A percentile compares a stretch with the other conserved stretches of the same genome.
These are phyloP conservation scores for Stellera chamaejasme DNA, from an alignment of 345 rosid species.

Conservation along the genomic window DNA sequence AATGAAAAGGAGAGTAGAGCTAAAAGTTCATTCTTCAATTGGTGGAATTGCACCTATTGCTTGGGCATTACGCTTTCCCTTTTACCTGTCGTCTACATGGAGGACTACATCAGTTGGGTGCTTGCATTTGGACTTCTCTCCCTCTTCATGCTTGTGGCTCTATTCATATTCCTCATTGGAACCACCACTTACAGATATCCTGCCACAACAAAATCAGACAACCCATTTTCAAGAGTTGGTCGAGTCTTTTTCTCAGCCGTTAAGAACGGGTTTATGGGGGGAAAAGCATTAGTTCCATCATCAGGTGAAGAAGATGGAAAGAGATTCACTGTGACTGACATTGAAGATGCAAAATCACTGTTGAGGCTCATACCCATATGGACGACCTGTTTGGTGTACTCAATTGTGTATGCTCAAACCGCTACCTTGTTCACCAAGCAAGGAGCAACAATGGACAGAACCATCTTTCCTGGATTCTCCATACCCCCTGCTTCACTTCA, in stretches of 20 bases:
- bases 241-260: slow-evolving; percentile 18
- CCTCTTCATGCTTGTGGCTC: slow-evolving; percentile 17
- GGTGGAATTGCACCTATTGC: slow-evolving; percentile 63
- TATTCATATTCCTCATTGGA: slow-evolving; percentile 27
- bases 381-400: slow-evolving; percentile 34
- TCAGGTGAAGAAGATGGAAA: slow-evolving; percentile 11
- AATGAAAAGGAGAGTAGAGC: slow-evolving; percentile 34
- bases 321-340: slow-evolving; percentile 13
- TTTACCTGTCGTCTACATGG: slow-evolving; percentile 44
- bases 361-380: slow-evolving; percentile 42
- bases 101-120: slow-evolving; percentile 72
- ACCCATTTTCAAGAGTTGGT: slow-evolving; percentile 23
- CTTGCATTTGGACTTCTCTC: slow-evolving; percentile 46
- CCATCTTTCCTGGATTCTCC: slow-evolving; percentile 21
- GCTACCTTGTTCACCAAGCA: slow-evolving; percentile 51
- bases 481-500: slow-evolving; percentile 51
- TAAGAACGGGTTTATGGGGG: slow-evolving; percentile 30
- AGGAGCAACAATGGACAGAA: slow-evolving; percentile 49
- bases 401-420: slow-evolving; percentile 35
- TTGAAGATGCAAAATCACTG: slow-evolving; percentile 43
- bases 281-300: slow-evolving; percentile 22
- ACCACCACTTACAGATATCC: slow-evolving; percentile 15
- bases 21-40: slow-evolving; percentile 75
- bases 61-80: slow-evolving; percentile 29
- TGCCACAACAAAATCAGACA: slow-evolving; percentile 4